phyloP scores from a whole-genome alignment of 371 early-diverging fungal genomes.

The Syncephalis plumigaleata region DNA sequence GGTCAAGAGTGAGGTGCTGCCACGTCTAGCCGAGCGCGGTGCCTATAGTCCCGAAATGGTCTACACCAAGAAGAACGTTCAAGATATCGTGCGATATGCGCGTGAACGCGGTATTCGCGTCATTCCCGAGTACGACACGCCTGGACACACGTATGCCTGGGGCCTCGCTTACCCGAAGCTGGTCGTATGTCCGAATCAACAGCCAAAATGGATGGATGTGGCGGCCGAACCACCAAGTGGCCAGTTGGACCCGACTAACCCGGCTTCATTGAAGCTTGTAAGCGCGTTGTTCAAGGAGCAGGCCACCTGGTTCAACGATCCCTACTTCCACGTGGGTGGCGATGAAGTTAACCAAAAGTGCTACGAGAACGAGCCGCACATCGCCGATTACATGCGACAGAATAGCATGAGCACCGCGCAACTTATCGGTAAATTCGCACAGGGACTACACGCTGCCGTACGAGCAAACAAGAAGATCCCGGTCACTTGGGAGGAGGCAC shows the following conservation, averaged over 20 bases:
- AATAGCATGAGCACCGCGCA: slow-evolving; percentile 10
- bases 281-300: slow-evolving; percentile 42
- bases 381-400: slow-evolving; percentile 13
- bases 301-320: slow-evolving; percentile 36
- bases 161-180: slow-evolving; percentile 18
- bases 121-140: slow-evolving; percentile 63
- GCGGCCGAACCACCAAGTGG: slow-evolving; percentile 56
- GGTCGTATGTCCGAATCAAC: slow-evolving; percentile 18
- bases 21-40: slow-evolving; percentile 40
- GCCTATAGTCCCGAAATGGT: slow-evolving; percentile 34
- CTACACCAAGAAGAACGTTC: slow-evolving; percentile 40
- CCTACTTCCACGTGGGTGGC: slow-evolving; percentile 49
- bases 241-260: slow-evolving; percentile 45
- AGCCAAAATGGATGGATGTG: slow-evolving; percentile 16
- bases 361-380: slow-evolving; percentile 21
- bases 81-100: slow-evolving; percentile 36
- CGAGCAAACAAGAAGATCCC: slow-evolving; percentile 19
- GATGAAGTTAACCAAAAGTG: slow-evolving; percentile 59
- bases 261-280: slow-evolving; percentile 29
- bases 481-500: slow-evolving; percentile 34
- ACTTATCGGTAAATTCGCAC: slow-evolving; percentile 11
- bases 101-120: slow-evolving; percentile 56
- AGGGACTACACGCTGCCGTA: slow-evolving; percentile 11
- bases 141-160: slow-evolving; percentile 46
- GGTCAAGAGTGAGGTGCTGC: slow-evolving; percentile 29